Base-by-base conservation (phyloP, 148 eudicot species). In the Nyssa sinensis region DNA sequence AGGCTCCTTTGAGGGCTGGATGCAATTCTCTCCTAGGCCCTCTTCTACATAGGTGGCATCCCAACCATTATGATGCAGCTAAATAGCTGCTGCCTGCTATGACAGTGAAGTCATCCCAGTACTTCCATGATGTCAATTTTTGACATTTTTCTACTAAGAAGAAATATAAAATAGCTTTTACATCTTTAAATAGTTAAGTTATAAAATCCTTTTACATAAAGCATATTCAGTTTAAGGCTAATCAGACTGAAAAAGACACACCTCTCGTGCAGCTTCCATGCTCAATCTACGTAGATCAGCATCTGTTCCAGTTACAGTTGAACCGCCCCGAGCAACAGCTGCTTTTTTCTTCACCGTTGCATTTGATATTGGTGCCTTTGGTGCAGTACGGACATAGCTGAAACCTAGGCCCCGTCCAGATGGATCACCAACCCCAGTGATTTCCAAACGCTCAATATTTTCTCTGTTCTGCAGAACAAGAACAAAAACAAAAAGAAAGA, bases 241-340 rank as follows among this genome's bases (percentile, higher is more conserved):
- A 39, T 62, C 24, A 44, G 39, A 49, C 64, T 33, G 30, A 62
- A 28, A 55, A 3, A 19, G 59, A 78, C 85, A 60, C 71, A 95
- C 98, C 98, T 95, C 99, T 81, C 94, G 81, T 62, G 99, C 97
- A 84, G 97, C 97, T 62, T 91, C 96, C 99, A 95, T 95, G 93
- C 99, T 95, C 84, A 95, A 86, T 79, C 99, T 86, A 30, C 97
- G 96, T 31, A 95, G 93, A 82, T 95, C 99, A 72, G 99, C 97
- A 87, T 95, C 99, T 63, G 99, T 95, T 79, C 99, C 99, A 14
- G 99, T 95, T 62, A 95, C 94, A 65, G 96, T 93, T 62, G 97
- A 62, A 67, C 94, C 94, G 64, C 81, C 85, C 47, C 90, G 81
- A 74, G 74, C 82, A 59, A 89, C 87, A 80, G 87, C 82, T 66